A percentile compares a stretch with the other conserved stretches of the same genome.
phyloP scores from a whole-genome alignment of 129 eudicot genomes.

The Chrysanthemum makinoi region DNA sequence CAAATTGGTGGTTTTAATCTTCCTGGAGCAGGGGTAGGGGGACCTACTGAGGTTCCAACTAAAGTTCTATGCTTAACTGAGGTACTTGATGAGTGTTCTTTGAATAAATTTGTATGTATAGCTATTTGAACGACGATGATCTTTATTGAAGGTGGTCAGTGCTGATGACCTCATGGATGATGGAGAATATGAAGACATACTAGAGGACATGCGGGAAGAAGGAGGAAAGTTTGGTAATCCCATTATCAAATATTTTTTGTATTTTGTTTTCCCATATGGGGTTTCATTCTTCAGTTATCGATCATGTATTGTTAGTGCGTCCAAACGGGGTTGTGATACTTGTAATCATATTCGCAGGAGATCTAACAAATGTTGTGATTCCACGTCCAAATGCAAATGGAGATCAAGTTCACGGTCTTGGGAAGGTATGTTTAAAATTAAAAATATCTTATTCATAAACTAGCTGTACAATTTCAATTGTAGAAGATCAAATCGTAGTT shows the following conservation, averaged over 20 bases:
- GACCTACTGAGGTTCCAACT: conserved; percentile 54
- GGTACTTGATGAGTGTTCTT: conserved; percentile 38
- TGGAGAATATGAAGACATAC: conserved; percentile 77
- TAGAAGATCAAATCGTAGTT: too few species aligned
- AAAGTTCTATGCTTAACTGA: conserved; percentile 82
- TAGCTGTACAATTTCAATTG: too few species aligned
- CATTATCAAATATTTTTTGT: background rate
- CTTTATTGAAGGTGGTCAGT: conserved; percentile 51
- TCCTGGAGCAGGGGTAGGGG: conserved; percentile 39
- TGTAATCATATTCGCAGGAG: conserved; percentile 41
- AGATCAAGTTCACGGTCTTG: conserved; percentile 58
- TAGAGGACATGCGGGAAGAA: conserved; percentile 91
- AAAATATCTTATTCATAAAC: background rate
- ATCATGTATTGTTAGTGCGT: background rate
- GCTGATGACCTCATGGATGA: conserved; percentile 72
- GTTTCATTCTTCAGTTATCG: conserved; percentile 1
- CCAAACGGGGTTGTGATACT: background rate
- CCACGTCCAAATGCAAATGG: conserved; percentile 78
- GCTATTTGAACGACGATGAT: background rate
- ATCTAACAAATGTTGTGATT: conserved; percentile 56
- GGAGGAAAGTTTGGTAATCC: conserved; percentile 74
- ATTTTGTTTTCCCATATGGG: background rate
- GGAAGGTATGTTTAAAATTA: conserved; percentile 69
- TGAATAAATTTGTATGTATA: background rate
- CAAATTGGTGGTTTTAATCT: conserved; percentile 62